Evolutionary conservation across 2,329 filamentous ascomycete species (phyloP), one percentile per base, ranked within the genome.

Genomic region (Apiospora phragmitis): DNA sequence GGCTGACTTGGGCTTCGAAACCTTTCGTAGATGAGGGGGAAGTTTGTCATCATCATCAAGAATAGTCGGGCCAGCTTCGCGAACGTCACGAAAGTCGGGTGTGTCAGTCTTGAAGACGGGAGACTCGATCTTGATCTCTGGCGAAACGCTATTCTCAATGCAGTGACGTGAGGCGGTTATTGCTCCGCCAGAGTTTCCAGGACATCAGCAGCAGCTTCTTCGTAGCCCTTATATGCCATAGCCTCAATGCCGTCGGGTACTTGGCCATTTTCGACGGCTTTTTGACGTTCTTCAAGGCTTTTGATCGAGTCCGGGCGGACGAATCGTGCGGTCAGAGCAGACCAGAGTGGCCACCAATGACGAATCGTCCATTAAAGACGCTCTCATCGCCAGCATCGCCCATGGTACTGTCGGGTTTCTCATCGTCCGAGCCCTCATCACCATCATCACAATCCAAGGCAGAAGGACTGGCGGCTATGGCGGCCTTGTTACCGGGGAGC

Each of bases 321-420:
- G 47, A 85, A 84, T 1, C 89, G 83, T 71, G 85, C 86, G 0
- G 89, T 91, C 66, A 91, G 74, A 0, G 88, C 88, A 77, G 89
- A 90, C 2, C 88, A 81, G 55, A 89, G 79, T n/a, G n/a, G n/a
- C n/a, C n/a, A n/a, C n/a, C n/a, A n/a, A n/a, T n/a, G n/a, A n/a
- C n/a, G n/a, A n/a, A n/a, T n/a, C n/a, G n/a, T n/a, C n/a, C n/a
- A n/a, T n/a, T n/a, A n/a, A n/a, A n/a, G n/a, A n/a, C n/a, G n/a
- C n/a, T n/a, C n/a, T n/a, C n/a, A n/a, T n/a, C n/a, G n/a, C n/a
- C n/a, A n/a, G n/a, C n/a, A n/a, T n/a, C n/a, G n/a, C n/a, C n/a
- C n/a, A n/a, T n/a, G n/a, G n/a, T n/a, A n/a, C n/a, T n/a, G n/a
- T n/a, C n/a, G n/a, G n/a, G n/a, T n/a, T n/a, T n/a, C n/a, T n/a